Evolutionary conservation across 805 yeast species (phyloP).

Genomic region (Nakazawaea populi): DNA sequence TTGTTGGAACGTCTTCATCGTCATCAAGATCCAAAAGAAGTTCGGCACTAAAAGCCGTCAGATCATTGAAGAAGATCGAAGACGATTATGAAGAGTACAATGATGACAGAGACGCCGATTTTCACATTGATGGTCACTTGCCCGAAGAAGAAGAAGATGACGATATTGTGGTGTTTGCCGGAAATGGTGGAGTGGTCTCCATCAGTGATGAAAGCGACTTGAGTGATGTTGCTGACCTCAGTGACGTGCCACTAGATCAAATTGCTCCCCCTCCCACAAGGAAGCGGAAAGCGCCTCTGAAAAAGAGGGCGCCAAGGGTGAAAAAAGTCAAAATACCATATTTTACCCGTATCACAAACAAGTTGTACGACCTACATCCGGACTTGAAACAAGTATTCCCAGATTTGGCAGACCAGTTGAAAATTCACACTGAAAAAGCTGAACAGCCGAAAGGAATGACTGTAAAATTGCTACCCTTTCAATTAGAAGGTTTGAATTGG

Average conservation of each 20-base stretch:
- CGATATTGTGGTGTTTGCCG: slow-evolving; percentile 17
- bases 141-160: slow-evolving; percentile 35
- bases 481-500: slow-evolving; percentile 92
- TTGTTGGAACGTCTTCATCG: neutral
- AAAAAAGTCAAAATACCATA: slow-evolving; percentile 51
- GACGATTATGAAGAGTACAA: slow-evolving; percentile 28
- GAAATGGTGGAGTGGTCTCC: slow-evolving; percentile 9
- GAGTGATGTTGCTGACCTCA: slow-evolving; percentile 14
- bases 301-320: slow-evolving; percentile 16
- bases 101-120: slow-evolving; percentile 19
- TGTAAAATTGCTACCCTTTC: slow-evolving; percentile 78
- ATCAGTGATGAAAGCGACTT: slow-evolving; percentile 15
- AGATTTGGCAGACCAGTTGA: slow-evolving; percentile 42
- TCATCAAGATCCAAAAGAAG: slow-evolving; percentile 16
- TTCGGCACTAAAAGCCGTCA: slow-evolving; percentile 20
- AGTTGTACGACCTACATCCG: slow-evolving; percentile 73
- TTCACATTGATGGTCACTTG: slow-evolving; percentile 15
- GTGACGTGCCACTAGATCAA: slow-evolving; percentile 8
- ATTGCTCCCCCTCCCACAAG: slow-evolving; percentile 6
- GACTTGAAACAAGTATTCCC: slow-evolving; percentile 69
- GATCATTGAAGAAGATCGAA: slow-evolving; percentile 18
- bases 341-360: slow-evolving; percentile 62
- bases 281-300: slow-evolving; percentile 18
- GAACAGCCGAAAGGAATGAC: slow-evolving; percentile 77
- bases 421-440: slow-evolving; percentile 42